Percentiles rank a stretch among this genome's conserved stretches.
These are phyloP conservation scores for Logfia minima DNA, from an alignment of 129 eudicot genomes.

Conservation along the genomic window DNA sequence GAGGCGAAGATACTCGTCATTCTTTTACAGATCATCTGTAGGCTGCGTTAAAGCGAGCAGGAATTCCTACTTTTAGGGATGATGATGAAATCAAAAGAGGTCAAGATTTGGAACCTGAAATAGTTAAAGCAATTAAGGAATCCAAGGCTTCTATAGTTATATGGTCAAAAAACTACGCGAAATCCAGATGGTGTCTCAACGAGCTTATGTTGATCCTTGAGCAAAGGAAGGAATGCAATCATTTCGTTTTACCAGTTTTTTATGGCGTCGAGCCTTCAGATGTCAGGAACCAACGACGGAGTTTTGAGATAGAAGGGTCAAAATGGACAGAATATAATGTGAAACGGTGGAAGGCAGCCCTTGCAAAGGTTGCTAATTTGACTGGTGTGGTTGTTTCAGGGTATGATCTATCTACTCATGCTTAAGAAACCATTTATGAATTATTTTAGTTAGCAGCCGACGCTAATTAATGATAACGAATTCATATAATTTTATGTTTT, in stretches of 20 bases:
- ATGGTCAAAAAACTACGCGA: background rate
- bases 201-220: background rate
- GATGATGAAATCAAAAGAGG: background rate
- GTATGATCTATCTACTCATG: too few species aligned
- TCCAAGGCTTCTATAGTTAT: slow-evolving; percentile 3
- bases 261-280: too few species aligned
- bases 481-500: too few species aligned
- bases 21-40: background rate
- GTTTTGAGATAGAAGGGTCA: too few species aligned
- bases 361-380: too few species aligned
- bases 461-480: too few species aligned
- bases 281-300: too few species aligned
- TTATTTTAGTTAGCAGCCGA: too few species aligned
- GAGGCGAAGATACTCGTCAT: background rate
- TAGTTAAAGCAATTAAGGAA: background rate
- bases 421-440: too few species aligned
- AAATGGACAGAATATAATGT: too few species aligned
- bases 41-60: background rate
- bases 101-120: background rate
- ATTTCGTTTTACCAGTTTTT: slow-evolving; percentile 4
- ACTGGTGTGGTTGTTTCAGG: too few species aligned
- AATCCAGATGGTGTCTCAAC: slow-evolving; percentile 1
- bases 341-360: too few species aligned
- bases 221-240: background rate
- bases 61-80: background rate